These are phyloP conservation scores for Blastobotrys muscicola DNA, from an alignment of 805 yeast genomes.

Conservation along the genomic window DNA sequence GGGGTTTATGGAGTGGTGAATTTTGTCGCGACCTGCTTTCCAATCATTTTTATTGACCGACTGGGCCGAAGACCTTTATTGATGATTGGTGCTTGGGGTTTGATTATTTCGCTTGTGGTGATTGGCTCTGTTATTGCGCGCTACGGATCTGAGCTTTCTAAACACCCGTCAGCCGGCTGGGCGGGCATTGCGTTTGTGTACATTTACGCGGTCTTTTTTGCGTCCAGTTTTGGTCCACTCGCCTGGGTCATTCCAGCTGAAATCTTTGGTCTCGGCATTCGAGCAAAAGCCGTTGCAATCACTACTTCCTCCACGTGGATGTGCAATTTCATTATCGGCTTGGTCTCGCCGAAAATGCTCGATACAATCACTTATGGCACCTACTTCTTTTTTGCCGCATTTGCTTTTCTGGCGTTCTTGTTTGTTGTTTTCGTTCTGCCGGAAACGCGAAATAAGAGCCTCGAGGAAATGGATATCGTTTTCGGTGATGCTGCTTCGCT, in stretches of 20 bases:
- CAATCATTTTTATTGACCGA: conserved; percentile 42
- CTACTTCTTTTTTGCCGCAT: conserved; percentile 24
- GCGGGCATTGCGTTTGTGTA: conserved; percentile 43
- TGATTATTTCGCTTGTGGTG: not conserved
- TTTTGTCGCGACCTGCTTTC: conserved; percentile 45
- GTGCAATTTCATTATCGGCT: conserved; percentile 35
- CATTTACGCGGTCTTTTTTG: conserved; percentile 48
- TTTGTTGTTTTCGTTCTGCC: conserved; percentile 35
- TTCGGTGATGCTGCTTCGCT: too few relatives aligned
- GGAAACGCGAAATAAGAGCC: conserved; percentile 2
- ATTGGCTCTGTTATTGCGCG: not conserved
- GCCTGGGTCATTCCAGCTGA: conserved; percentile 63
- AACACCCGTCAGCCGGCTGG: conserved; percentile 36
- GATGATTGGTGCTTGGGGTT: conserved; percentile 33
- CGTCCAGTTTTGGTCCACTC: conserved; percentile 45
- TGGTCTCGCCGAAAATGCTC: conserved; percentile 18
- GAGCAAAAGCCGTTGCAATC: conserved; percentile 61
- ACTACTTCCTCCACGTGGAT: conserved; percentile 64
- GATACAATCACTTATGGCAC: conserved; percentile 19
- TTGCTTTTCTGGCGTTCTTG: conserved; percentile 17
- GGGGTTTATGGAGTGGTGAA: conserved; percentile 42
- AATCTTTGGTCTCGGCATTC: conserved; percentile 52
- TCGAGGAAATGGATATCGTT: too few relatives aligned
- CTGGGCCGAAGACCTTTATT: conserved; percentile 52
- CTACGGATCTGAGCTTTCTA: not conserved